These are phyloP conservation scores for Durio zibethinus DNA, from an alignment of 345 rosid genomes.

Conservation along the genomic window DNA sequence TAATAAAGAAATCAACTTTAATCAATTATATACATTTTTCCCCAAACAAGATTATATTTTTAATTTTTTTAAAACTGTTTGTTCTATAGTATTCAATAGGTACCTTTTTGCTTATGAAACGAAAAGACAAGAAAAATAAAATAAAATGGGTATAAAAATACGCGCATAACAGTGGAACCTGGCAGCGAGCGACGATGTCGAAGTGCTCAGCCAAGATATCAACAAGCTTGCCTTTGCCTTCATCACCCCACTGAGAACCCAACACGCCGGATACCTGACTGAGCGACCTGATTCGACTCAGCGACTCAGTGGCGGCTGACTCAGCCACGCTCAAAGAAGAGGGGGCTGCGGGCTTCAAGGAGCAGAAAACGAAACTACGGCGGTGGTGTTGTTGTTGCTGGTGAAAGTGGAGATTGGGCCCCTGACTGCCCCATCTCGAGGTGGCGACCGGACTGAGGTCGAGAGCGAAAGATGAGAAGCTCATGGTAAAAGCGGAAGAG, in stretches of 20 bases:
- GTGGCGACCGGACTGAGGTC: constrained; percentile 21
- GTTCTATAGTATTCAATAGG: not conserved
- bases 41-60: not conserved
- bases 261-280: constrained; percentile 90
- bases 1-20: not conserved
- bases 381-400: constrained; percentile 42
- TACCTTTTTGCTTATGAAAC: not conserved
- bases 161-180: constrained; percentile 36
- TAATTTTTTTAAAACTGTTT: not conserved
- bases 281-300: constrained; percentile 56
- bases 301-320: constrained; percentile 37
- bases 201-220: constrained; percentile 86
- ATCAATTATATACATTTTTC: too few species aligned
- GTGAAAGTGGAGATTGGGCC: constrained; percentile 3
- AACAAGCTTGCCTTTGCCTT: constrained; percentile 97
- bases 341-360: constrained; percentile 33
- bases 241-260: constrained; percentile 98
- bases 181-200: constrained; percentile 97
- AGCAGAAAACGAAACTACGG: constrained; percentile 35
- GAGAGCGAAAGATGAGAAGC: constrained; percentile 34
- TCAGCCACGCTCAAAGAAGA: constrained; percentile 46
- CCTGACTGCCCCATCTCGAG: constrained; percentile 19
- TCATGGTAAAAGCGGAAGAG: constrained; percentile 11
- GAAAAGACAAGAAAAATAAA: not conserved
- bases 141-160: not conserved